phyloP scores from a whole-genome alignment of 2,329 filamentous ascomycete species.

The Exophiala sideris region DNA sequence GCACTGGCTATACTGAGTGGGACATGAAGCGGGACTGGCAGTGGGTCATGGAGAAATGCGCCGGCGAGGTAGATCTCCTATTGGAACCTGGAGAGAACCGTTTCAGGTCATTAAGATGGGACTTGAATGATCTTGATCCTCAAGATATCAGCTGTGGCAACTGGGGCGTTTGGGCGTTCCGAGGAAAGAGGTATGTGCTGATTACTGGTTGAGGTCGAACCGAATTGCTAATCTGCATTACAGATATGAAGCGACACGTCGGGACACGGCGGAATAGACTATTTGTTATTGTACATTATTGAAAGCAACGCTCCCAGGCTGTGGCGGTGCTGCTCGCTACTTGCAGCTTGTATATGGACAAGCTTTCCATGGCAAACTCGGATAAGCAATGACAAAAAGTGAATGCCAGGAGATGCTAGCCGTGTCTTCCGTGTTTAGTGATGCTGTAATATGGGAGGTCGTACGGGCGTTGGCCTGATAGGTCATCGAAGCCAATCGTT shows the following conservation, averaged over 20 bases:
- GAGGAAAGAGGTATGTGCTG: constrained; percentile 79
- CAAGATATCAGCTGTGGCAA: constrained; percentile 94
- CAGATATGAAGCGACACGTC: constrained; percentile 30
- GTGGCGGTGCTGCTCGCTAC: no score
- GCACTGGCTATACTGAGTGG: constrained; percentile 91
- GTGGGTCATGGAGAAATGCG: constrained; percentile 81
- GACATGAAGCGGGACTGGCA: constrained; percentile 92
- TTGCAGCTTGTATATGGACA: no score
- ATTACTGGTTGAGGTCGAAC: not conserved
- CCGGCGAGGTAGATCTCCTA: constrained; percentile 87
- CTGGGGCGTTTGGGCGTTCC: constrained; percentile 95
- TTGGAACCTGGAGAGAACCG: constrained; percentile 89
- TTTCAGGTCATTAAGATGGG: constrained; percentile 93
- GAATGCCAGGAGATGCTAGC: no score
- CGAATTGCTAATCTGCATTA: constrained; percentile 14
- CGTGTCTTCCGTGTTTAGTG: no score
- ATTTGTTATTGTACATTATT: no score
- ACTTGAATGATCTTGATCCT: constrained; percentile 91
- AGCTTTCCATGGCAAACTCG: no score
- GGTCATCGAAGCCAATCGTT: not conserved
- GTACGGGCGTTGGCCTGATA: not conserved
- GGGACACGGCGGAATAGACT: constrained; percentile 7
- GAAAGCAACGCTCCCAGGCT: no score
- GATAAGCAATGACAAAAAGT: not conserved
- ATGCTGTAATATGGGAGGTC: no score